phyloP scores from a whole-genome alignment of 2,329 filamentous ascomycete species.

The Aureobasidium sp. region DNA sequence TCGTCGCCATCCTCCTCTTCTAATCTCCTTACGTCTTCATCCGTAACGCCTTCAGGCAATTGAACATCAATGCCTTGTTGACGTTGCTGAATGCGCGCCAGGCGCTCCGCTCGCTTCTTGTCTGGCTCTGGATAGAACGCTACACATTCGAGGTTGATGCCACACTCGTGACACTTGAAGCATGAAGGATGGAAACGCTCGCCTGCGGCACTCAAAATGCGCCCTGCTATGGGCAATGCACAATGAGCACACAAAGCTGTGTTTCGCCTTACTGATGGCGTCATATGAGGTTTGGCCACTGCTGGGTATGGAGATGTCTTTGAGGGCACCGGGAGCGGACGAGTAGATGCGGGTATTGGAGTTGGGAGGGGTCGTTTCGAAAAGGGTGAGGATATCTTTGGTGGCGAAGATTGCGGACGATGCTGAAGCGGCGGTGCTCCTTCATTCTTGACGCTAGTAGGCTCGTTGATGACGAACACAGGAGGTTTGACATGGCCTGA shows the following conservation, averaged over 20 bases:
- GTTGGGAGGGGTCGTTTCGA: slow-evolving; percentile 22
- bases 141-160: slow-evolving; percentile 82
- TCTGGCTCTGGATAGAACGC: slow-evolving; percentile 94
- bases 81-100: slow-evolving; percentile 64
- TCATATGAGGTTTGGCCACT: slow-evolving; percentile 32
- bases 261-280: slow-evolving; percentile 41
- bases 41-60: slow-evolving; percentile 55
- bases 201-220: slow-evolving; percentile 78
- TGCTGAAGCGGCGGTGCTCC: slow-evolving; percentile 21
- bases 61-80: slow-evolving; percentile 44
- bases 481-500: slow-evolving; percentile 8
- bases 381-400: slow-evolving; percentile 19
- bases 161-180: slow-evolving; percentile 83
- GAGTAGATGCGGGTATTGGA: slow-evolving; percentile 33
- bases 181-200: slow-evolving; percentile 87
- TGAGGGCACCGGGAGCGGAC: slow-evolving; percentile 45
- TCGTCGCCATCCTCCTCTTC: slow-evolving; percentile 57
- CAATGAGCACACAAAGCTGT: slow-evolving; percentile 81
- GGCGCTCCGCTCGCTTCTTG: slow-evolving; percentile 59
- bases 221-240: slow-evolving; percentile 74
- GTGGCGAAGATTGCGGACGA: slow-evolving; percentile 21
- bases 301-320: slow-evolving; percentile 10
- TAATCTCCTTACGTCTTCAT: slow-evolving; percentile 38
- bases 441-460: not conserved
- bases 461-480: slow-evolving; percentile 21